Base-by-base conservation (phyloP, 2,329 filamentous ascomycete genomes). In the Stagonosporopsis vannaccii region DNA sequence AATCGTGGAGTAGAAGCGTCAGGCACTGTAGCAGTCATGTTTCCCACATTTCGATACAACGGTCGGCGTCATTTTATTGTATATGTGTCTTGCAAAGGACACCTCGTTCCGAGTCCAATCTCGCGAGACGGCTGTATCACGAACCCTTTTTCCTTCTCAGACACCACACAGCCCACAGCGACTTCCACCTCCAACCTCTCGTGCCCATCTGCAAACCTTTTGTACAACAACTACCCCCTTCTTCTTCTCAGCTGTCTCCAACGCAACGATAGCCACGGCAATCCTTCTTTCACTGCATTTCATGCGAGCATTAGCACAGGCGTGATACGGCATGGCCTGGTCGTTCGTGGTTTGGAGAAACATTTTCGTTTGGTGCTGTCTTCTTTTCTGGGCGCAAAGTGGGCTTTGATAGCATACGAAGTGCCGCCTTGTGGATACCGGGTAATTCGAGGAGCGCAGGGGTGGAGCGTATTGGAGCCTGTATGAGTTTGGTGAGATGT, bases 391-490 rank as follows among this genome's bases (percentile, higher is more conserved):
- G 42, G 51, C 45, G 56, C 49, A 36, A 47, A 47, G 53, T 37
- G 43, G 50, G 65, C 65, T 68, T 68, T 66, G 65, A 66, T 43
- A 66, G 65, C 59, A 22, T 35, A 30, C 41, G 41, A 19, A 22
- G 36, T 42, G 40, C 36, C 46, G 25, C 41, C 28, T 28, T 50
- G 50, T 51, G 50, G 39, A 32, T 44, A 23, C 26, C 39, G 49
- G 58, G 51, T 65, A 61, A 59, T 59, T 17, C 33, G 47, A 44
- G 26, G 43, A 25, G 45, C 23, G 44, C 40, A 25, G 40, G n/a
- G 46, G 49, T 23, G 36, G 46, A 33, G 30, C 25, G 28, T 42
- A 22, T 49, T 45, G 40, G 17, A 37, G 51, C 51, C 51, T 59
- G 62, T 58, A 62, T 59, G 62, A 54, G 53, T 65, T 52, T 59